Conservation (phyloP, 2,329 filamentous ascomycete genomes). For the Phyllosticta ampelicida region DNA sequence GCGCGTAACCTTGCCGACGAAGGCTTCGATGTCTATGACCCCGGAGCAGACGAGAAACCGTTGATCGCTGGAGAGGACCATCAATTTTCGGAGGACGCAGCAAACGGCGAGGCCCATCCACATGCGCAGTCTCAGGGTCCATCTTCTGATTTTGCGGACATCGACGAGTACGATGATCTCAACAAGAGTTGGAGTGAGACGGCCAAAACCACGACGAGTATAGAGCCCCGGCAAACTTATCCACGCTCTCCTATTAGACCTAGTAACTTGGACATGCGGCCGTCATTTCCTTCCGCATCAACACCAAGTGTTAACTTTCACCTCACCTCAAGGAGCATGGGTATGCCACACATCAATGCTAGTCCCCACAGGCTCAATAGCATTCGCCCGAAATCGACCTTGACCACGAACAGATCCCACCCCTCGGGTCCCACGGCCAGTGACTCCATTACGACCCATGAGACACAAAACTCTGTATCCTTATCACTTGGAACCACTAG, state of each 20-base stretch:
- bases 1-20: constrained; percentile 17
- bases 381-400: neutral
- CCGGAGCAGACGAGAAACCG: neutral
- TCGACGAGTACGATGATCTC: constrained; percentile 1
- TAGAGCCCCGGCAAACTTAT: neutral
- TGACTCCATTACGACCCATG: neutral
- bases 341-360: neutral
- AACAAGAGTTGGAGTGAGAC: neutral
- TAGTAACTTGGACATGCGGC: neutral
- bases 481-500: neutral
- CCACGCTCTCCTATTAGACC: neutral
- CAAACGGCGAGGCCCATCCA: neutral
- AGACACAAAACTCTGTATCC: neutral
- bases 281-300: neutral
- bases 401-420: neutral
- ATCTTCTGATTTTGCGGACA: constrained; percentile 6
- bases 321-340: neutral
- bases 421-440: neutral
- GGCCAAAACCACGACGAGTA: neutral
- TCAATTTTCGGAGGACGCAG: neutral
- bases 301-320: neutral
- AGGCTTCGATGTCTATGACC: neutral
- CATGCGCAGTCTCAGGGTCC: neutral
- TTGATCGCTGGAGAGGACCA: neutral
- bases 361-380: neutral